Percentiles rank a stretch among this genome's conserved stretches.
Evolutionary conservation across 2,329 filamentous ascomycete species (phyloP).

Genomic region (Aspergillus sp.): DNA sequence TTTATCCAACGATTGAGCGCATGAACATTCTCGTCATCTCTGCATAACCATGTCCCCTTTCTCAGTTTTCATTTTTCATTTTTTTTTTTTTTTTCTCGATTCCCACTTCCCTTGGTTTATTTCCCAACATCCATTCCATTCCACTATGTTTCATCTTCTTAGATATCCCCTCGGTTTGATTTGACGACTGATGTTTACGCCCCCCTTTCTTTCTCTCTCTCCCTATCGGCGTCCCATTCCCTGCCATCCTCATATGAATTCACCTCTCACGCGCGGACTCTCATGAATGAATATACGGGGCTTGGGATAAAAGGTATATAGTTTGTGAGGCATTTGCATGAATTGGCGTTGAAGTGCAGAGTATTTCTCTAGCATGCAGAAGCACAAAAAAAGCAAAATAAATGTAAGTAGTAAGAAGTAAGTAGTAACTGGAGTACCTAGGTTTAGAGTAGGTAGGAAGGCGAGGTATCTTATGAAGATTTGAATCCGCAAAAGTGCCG

Average conservation of each 20-base stretch:
- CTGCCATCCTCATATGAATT: background rate
- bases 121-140: conserved; percentile 5
- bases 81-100: background rate
- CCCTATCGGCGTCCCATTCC: conserved; percentile 1
- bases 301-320: conserved; percentile 23
- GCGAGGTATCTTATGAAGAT: background rate
- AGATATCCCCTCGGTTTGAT: conserved; percentile 30
- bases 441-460: background rate
- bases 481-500: no score
- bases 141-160: conserved; percentile 16
- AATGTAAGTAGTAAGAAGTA: background rate
- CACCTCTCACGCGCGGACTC: background rate
- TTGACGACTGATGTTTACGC: conserved; percentile 26
- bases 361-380: background rate
- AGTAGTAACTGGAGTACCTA: background rate
- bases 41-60: conserved; percentile 13
- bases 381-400: background rate
- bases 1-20: conserved; percentile 48
- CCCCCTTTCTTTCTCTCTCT: background rate
- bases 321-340: conserved; percentile 16
- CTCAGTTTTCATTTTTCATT: background rate
- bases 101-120: conserved; percentile 10
- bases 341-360: conserved; percentile 11
- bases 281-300: conserved; percentile 11
- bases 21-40: conserved; percentile 27